Evolutionary conservation across 169 alveolate species (phyloP), one percentile per base, ranked within the genome.

Genomic region (Babesia bovis): DNA sequence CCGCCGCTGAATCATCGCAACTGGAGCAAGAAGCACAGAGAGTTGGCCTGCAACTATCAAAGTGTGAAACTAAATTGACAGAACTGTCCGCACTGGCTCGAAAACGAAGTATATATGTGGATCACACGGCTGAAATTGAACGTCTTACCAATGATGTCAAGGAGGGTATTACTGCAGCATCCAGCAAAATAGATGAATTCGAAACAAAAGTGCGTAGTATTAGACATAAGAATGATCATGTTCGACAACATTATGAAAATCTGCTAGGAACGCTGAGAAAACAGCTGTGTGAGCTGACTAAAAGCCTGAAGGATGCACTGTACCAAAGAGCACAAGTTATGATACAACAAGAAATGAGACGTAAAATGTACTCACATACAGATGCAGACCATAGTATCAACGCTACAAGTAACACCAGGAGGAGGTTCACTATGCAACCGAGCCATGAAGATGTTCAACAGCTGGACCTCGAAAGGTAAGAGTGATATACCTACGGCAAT

Each of bases 271-370:
- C 63, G 28, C 67, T 81, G 51, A 55, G 84, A 21, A 70, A 69
- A 40, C 49, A 60, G 49, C 57, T 81, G 41, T 56, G 55, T 59
- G 76, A 69, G 3, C 17, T 79, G 61, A 87, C 93, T 19, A 87
- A 87, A 56, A 81, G 63, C 50, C 75, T 87, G 26, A 87, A 87
- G 81, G 93, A 87, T 40, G 73, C 78, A 13, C 45, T 87, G 9
- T 87, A 87, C 33, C 89, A 83, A 57, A 52, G 93, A 52, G 84
- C 91, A 13, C 74, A 87, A 72, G 82, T 79, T 25, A 87, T 87
- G 89, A 81, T 73, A 47, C 82, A 87, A 35, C 93, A 87, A 67
- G 90, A 83, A 49, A 57, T 63, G 32, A 67, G 93, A 30, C 72
- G 93, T 21, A 77, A 83, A 55, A 77, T 87, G 84, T 87, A 87